phyloP scores from a whole-genome alignment of 1,139 yeast species.

The Schizosaccharomyces versatilis region DNA sequence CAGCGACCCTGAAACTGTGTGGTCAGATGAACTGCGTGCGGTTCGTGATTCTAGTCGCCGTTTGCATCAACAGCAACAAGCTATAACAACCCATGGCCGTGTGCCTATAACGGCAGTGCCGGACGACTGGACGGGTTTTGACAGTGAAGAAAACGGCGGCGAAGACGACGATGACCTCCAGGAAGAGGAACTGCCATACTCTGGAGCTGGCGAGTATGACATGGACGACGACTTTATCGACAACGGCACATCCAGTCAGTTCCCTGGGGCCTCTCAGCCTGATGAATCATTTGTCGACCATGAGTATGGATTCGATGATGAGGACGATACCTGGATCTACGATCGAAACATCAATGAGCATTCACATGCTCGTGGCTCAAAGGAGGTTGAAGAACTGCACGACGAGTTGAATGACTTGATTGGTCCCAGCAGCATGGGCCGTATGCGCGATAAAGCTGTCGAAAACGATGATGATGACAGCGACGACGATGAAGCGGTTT shows the following conservation, averaged over 20 bases:
- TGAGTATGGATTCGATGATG: not conserved
- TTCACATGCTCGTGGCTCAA: not conserved
- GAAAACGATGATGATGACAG: not conserved
- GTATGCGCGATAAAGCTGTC: not conserved
- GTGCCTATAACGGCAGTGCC: not conserved
- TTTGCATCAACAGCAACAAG: not conserved
- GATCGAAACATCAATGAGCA: not conserved
- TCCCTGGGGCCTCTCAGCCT: not conserved
- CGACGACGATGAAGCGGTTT: not conserved
- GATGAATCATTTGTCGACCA: not conserved
- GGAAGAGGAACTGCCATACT: not conserved
- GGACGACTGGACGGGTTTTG: conserved; percentile 3
- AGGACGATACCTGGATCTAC: not conserved
- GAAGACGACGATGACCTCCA: not conserved
- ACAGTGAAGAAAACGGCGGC: conserved; percentile 5
- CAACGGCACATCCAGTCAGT: not conserved
- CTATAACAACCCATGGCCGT: not conserved
- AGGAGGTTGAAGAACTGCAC: not conserved
- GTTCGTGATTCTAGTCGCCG: not conserved
- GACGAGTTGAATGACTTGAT: not conserved
- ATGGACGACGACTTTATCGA: conserved; percentile 6
- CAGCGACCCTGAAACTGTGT: not conserved
- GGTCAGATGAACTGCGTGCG: not conserved
- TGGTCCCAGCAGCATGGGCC: not conserved
- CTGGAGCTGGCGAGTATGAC: conserved; percentile 3